Evolutionary conservation across 805 yeast species (phyloP).

Genomic region (Wickerhamiella vanderwaltii): DNA sequence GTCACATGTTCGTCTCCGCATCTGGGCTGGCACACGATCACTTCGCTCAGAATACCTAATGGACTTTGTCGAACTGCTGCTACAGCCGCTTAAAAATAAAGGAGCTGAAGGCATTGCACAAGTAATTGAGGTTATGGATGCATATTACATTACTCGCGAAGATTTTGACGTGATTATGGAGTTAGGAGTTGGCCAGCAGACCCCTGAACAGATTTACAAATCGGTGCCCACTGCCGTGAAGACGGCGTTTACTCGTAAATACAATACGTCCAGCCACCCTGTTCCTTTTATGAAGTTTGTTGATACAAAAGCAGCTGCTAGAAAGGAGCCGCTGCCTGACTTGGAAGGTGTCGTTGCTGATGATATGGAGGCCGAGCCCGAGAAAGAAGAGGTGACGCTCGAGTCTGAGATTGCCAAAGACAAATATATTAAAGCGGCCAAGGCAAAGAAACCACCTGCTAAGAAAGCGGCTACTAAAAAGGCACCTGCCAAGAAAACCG

Average conservation of each 20-base stretch:
- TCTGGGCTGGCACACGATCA: conserved; percentile 63
- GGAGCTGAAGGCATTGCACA: conserved; percentile 55
- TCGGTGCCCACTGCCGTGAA: conserved; percentile 67
- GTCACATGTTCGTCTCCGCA: conserved; percentile 69
- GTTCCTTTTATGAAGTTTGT: conserved; percentile 56
- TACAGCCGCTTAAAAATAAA: conserved; percentile 42
- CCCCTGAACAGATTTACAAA: conserved; percentile 38
- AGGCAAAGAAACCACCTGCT: conserved; percentile 11
- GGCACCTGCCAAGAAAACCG: conserved; percentile 6
- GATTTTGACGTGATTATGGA: conserved; percentile 89
- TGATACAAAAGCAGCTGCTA: conserved; percentile 29
- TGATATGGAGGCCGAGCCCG: conserved; percentile 27
- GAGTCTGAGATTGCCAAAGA: conserved; percentile 32
- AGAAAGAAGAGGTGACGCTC: conserved; percentile 27
- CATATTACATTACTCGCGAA: conserved; percentile 73
- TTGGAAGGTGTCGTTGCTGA: conserved; percentile 61
- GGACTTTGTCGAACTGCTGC: conserved; percentile 41
- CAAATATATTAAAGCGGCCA: conserved; percentile 20
- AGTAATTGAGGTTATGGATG: conserved; percentile 65
- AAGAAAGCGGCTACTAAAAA: conserved; percentile 7
- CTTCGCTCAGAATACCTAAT: conserved; percentile 70
- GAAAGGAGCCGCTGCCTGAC: conserved; percentile 38
- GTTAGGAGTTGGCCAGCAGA: conserved; percentile 53
- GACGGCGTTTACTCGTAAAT: conserved; percentile 73
- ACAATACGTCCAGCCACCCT: conserved; percentile 70